phyloP scores from a whole-genome alignment of 1,284 basidiomycete genomes.

The Ganoderma lingzhi region DNA sequence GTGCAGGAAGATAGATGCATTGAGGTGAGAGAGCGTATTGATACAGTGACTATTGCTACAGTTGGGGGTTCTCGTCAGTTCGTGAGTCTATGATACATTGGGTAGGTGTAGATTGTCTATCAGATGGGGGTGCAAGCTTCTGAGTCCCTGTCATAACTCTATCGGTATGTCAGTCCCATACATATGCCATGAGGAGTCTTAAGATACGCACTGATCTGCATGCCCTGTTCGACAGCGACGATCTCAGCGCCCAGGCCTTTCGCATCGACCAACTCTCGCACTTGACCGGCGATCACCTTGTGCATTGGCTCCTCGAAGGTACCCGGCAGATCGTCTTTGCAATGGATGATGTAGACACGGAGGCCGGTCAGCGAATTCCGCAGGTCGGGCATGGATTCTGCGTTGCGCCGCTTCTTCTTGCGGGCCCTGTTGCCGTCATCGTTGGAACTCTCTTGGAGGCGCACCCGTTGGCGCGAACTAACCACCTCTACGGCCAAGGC shows the following conservation, averaged over 20 bases:
- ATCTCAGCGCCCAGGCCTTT: slow-evolving; percentile 69
- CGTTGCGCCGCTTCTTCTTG: slow-evolving; percentile 55
- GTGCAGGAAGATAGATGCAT: background rate
- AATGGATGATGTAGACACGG: slow-evolving; percentile 79
- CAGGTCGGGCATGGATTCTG: slow-evolving; percentile 49
- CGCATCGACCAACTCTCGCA: slow-evolving; percentile 60
- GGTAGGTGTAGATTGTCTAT: slow-evolving; percentile 11
- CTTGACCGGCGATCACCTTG: slow-evolving; percentile 69
- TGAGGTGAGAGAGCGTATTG: slow-evolving; percentile 25
- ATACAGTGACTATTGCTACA: slow-evolving; percentile 50
- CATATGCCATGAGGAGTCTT: background rate
- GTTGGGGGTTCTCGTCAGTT: slow-evolving; percentile 1
- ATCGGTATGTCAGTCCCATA: background rate
- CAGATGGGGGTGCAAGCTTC: background rate
- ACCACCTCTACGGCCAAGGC: slow-evolving; percentile 71
- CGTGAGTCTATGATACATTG: slow-evolving; percentile 20
- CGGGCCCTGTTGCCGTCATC: slow-evolving; percentile 47
- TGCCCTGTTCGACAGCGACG: slow-evolving; percentile 73
- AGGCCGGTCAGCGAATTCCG: slow-evolving; percentile 63
- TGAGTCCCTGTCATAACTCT: background rate
- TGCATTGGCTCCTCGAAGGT: slow-evolving; percentile 55
- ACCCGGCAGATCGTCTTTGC: slow-evolving; percentile 71
- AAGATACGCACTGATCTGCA: slow-evolving; percentile 64
- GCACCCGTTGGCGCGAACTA: slow-evolving; percentile 44
- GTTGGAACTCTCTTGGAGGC: slow-evolving; percentile 6